These are phyloP conservation scores for Candida alai DNA, from an alignment of 805 yeast species.

Conservation along the genomic window DNA sequence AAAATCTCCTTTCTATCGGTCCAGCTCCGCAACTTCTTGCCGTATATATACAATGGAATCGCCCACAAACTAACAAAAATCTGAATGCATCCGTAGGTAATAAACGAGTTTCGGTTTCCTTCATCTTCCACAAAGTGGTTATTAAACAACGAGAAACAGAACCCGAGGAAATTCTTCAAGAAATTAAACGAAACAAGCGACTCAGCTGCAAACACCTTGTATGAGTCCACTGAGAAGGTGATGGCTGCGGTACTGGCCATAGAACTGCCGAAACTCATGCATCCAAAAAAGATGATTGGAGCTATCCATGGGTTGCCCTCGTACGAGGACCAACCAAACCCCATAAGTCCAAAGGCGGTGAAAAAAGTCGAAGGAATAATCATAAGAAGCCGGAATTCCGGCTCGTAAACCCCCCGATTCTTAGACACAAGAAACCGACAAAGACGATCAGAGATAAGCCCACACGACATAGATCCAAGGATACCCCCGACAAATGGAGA, in stretches of 20 bases:
- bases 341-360: slow-evolving; percentile 51
- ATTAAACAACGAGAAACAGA: slow-evolving; percentile 54
- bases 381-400: slow-evolving; percentile 57
- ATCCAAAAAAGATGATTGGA: slow-evolving; percentile 53
- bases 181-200: slow-evolving; percentile 54
- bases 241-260: slow-evolving; percentile 60
- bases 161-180: slow-evolving; percentile 52
- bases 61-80: slow-evolving; percentile 45
- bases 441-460: slow-evolving; percentile 46
- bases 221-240: slow-evolving; percentile 55
- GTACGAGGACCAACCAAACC: slow-evolving; percentile 58
- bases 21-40: slow-evolving; percentile 49
- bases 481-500: slow-evolving; percentile 58
- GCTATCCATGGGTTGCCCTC: slow-evolving; percentile 50
- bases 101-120: slow-evolving; percentile 46
- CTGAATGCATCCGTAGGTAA: slow-evolving; percentile 52
- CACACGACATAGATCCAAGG: slow-evolving; percentile 53
- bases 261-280: slow-evolving; percentile 57
- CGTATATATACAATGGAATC: slow-evolving; percentile 51
- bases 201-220: slow-evolving; percentile 55
- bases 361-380: slow-evolving; percentile 44
- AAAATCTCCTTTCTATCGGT: slow-evolving; percentile 46
- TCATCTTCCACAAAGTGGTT: slow-evolving; percentile 37
- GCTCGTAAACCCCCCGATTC: slow-evolving; percentile 57
- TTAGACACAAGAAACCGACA: slow-evolving; percentile 40